Evolutionary conservation across 208 protist genomes (phyloP).

Genomic region (Phytomonas serpens): DNA sequence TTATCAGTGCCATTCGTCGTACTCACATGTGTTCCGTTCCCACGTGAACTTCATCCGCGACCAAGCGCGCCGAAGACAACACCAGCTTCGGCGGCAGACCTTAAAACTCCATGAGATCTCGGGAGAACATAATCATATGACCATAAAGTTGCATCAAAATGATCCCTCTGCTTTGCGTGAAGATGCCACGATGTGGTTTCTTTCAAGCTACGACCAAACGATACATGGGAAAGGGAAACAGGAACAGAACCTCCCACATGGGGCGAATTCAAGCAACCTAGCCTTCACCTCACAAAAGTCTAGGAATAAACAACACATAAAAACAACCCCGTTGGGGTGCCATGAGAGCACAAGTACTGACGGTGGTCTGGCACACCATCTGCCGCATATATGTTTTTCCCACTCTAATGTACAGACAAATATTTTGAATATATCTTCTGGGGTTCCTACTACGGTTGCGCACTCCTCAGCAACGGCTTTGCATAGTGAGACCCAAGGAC

Average conservation of each 20-base stretch:
- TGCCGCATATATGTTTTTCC: not conserved
- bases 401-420: not conserved
- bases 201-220: not conserved
- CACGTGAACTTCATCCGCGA: conserved; percentile 1
- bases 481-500: not conserved
- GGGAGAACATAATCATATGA: not conserved
- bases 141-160: not conserved
- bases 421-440: not conserved
- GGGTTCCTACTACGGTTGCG: not conserved
- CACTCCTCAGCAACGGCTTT: not conserved
- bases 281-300: not conserved
- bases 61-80: not conserved
- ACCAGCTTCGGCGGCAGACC: not conserved
- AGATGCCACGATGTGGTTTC: not conserved
- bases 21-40: not conserved
- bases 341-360: not conserved
- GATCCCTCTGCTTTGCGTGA: not conserved
- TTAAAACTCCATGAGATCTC: not conserved
- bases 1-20: not conserved
- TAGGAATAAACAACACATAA: not conserved
- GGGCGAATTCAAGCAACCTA: not conserved
- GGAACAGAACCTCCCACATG: not conserved
- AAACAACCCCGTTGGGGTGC: not conserved
- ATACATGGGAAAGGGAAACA: not conserved
- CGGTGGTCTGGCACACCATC: not conserved